Conservation (phyloP, 768 basidiomycete species). For the Tremella mesenterica region DNA sequence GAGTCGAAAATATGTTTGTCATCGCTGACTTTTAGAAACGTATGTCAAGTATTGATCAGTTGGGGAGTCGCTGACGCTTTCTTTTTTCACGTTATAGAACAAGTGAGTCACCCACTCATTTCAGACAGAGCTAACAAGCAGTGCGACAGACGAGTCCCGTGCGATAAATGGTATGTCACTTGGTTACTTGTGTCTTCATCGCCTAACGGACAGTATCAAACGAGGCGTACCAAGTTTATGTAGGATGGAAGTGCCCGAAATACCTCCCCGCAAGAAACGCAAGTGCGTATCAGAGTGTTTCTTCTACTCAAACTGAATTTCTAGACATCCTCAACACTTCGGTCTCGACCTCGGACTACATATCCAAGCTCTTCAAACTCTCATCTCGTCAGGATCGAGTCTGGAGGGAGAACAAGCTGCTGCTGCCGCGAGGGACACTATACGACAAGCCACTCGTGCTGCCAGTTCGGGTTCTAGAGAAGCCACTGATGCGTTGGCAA, state of each 20-base stretch:
- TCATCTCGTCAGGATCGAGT: slow-evolving; percentile 30
- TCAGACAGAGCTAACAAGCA: not conserved
- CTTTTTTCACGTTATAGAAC: slow-evolving; percentile 19
- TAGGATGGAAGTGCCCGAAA: slow-evolving; percentile 30
- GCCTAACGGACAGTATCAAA: slow-evolving; percentile 23
- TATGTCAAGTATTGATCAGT: slow-evolving; percentile 3
- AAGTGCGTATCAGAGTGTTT: slow-evolving; percentile 27
- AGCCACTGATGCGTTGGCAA: slow-evolving; percentile 31
- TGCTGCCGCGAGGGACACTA: slow-evolving; percentile 31
- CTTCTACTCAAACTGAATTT: not conserved
- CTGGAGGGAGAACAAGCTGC: slow-evolving; percentile 31
- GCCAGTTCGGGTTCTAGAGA: slow-evolving; percentile 24
- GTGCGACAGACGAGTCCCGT: slow-evolving; percentile 42
- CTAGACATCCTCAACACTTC: not conserved
- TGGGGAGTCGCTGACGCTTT: not conserved
- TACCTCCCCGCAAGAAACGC: slow-evolving; percentile 27
- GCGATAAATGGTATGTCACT: slow-evolving; percentile 32
- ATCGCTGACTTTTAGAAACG: slow-evolving; percentile 28
- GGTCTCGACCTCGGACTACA: slow-evolving; percentile 23
- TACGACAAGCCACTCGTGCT: slow-evolving; percentile 30
- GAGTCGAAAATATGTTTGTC: slow-evolving; percentile 5
- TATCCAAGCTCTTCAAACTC: slow-evolving; percentile 33
- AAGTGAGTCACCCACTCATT: slow-evolving; percentile 16
- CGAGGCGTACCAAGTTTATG: slow-evolving; percentile 39
- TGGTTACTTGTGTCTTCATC: not conserved